Evolutionary conservation across 441 rosid species (phyloP).

Genomic region (Eruca vesicaria): DNA sequence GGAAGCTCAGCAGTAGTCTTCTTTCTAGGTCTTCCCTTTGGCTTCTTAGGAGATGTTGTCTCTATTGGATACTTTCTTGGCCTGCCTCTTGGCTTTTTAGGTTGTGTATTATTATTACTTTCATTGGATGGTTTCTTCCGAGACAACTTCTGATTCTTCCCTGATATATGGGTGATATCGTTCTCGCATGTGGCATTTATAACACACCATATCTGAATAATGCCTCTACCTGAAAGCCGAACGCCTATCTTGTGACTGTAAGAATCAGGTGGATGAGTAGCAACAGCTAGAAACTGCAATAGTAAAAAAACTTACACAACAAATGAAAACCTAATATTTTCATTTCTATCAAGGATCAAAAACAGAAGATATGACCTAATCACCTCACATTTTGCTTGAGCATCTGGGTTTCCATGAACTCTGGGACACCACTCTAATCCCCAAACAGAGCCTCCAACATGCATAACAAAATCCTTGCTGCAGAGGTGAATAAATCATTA

Average conservation of each 20-base stretch:
- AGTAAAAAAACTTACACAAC: not conserved
- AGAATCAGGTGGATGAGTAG: slow-evolving; percentile 88
- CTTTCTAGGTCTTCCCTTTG: slow-evolving; percentile 54
- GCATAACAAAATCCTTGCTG: slow-evolving; percentile 85
- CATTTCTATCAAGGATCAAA: not conserved
- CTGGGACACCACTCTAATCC: slow-evolving; percentile 95
- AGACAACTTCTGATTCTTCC: not conserved
- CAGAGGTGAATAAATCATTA: slow-evolving; percentile 22
- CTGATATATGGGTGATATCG: slow-evolving; percentile 2
- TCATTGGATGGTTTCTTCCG: slow-evolving; percentile 7
- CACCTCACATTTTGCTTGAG: slow-evolving; percentile 71
- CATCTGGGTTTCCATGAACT: slow-evolving; percentile 44
- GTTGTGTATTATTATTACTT: slow-evolving; percentile 7
- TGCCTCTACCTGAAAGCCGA: slow-evolving; percentile 80
- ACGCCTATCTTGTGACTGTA: slow-evolving; percentile 79
- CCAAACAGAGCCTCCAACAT: slow-evolving; percentile 92
- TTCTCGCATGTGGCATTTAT: slow-evolving; percentile 42
- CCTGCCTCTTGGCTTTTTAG: slow-evolving; percentile 45
- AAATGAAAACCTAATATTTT: slow-evolving; percentile 14
- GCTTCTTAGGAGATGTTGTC: slow-evolving; percentile 37
- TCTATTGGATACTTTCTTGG: slow-evolving; percentile 44
- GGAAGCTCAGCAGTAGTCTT: slow-evolving; percentile 35
- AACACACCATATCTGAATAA: slow-evolving; percentile 89
- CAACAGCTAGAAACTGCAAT: slow-evolving; percentile 77
- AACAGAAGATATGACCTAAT: slow-evolving; percentile 8